Evolutionary conservation across 805 yeast genomes (phyloP), one percentile per base, ranked within the genome.

Genomic region (Metschnikowia cubensis): DNA sequence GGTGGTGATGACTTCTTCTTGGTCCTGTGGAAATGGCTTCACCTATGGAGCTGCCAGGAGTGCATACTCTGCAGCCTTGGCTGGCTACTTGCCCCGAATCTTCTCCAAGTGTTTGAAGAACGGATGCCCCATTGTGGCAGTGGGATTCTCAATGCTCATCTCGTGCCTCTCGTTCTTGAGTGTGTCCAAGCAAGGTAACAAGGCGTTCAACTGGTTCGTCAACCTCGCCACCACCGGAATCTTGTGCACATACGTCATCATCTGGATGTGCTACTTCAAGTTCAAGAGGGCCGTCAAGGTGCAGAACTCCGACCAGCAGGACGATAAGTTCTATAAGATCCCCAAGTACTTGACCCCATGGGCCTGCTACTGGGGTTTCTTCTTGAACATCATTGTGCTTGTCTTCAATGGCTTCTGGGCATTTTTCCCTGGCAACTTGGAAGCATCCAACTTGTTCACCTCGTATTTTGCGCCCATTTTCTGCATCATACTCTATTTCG

Each of bases 11-110:
- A 52, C 68, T 11, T 59, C 73, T 2, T 71, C 71, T 2, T 69
- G 70, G 68, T 66, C 70, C 18, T 67, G 73, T 53, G 74, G 73
- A 42, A 68, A 66, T 50, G 70, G 66, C 1, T 69, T 66, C 50
- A 58, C 63, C 22, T 69, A 66, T 47, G 68, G 68, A n/a, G 67
- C 73, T 5, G 64, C 71, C 21, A 62, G 73, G 64, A 54, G 63
- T 33, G 63, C 67, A 4, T 69, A 67, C 58, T 79, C 94, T 1
- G 86, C 91, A 0, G 84, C 88, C 57, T 83, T 90, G 34, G 90
- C 96, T 2, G 96, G 96, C 47, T 88, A 88, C 64, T 85, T 92
- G 1, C 96, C 96, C 10, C 70, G 70, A 35, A 56, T 86, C 40
- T 86, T 89, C 56, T 69, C 80, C 11, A 71, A 68, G 53, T 85